phyloP scores from a whole-genome alignment of 139 green algal genomes.

The Limnomonas spitsbergensis region DNA sequence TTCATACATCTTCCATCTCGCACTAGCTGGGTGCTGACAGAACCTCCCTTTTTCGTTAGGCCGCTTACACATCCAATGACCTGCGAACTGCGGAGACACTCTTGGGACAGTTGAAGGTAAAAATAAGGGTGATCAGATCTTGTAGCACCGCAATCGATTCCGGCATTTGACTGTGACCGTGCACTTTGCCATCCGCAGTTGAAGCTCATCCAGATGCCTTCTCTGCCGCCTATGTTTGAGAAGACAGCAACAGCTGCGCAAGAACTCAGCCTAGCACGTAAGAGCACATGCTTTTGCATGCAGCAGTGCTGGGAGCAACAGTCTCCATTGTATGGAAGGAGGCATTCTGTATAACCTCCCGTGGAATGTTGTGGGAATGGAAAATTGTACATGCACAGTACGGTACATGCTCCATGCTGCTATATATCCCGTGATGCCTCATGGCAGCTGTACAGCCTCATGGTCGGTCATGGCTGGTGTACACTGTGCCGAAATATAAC shows the following conservation, averaged over 20 bases:
- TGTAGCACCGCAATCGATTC: background rate
- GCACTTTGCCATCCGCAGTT: conserved; percentile 50
- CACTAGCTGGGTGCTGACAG: background rate
- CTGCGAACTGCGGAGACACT: conserved; percentile 34
- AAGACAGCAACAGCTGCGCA: conserved; percentile 58
- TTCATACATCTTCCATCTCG: background rate
- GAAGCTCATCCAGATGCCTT: conserved; percentile 71
- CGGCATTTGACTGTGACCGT: background rate
- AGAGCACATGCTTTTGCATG: too few species aligned
- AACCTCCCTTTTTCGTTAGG: conserved; percentile 24
- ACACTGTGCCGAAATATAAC: too few species aligned
- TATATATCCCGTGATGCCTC: too few species aligned
- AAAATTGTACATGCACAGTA: background rate
- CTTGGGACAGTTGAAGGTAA: conserved; percentile 58
- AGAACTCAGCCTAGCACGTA: conserved; percentile 75
- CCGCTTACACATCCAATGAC: conserved; percentile 48
- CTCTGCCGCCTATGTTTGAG: conserved; percentile 67
- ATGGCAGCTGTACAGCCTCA: too few species aligned
- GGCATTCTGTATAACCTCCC: background rate
- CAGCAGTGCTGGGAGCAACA: too few species aligned
- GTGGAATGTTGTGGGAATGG: background rate
- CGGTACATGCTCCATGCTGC: too few species aligned
- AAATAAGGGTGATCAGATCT: background rate
- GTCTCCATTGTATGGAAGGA: background rate
- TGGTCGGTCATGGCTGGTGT: too few species aligned